Base-by-base conservation (phyloP, 2,329 filamentous ascomycete genomes). In the Trichoderma endophyticum region DNA sequence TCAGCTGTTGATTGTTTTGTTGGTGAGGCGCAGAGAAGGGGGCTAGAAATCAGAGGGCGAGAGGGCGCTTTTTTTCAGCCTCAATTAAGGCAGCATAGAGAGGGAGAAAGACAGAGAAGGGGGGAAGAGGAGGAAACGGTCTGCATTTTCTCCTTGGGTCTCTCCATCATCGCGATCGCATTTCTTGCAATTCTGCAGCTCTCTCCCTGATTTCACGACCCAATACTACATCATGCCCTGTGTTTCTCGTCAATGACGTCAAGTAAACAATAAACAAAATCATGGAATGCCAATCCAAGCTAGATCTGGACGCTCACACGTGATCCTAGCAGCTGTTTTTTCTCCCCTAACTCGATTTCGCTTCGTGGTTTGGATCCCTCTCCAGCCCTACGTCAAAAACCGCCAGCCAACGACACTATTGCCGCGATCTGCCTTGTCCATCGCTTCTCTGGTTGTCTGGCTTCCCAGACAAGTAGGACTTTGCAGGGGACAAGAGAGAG, bases 381-480 rank as follows among this genome's bases (percentile, higher is more conserved):
- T 32, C 30, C 48, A 56, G 63, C 30, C 24, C 51, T 59, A 21
- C 32, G 51, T 30, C 64, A 30, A 39, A 39, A 43, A 30, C 43
- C 43, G 28, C 56, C 24, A 60, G 39, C 28, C 32, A 60, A 69
- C 56, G 65, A 60, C 26, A 51, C 65, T 69, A 69, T 69, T 48
- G 65, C 36, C 51, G 65, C 56, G 65, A 61, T 69, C 65, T 69
- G 65, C 65, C 65, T 69, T 61, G 65, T 48, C 65, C 56, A 32
- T 30, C 54, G n/a, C 15, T 26, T 43, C 18, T 67, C 21, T 15
- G n/a, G 3, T 21, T 39, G 9, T 66, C n/a, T 12, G 21, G 4
- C 28, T 59, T 59, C 54, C 26, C 34, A 15, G 34, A 43, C 51
- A 11, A 14, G 24, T 43, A 68, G 65, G 65, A 32, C 54, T 68